phyloP scores from a whole-genome alignment of 129 eudicot genomes.

The Arctium lappa region DNA sequence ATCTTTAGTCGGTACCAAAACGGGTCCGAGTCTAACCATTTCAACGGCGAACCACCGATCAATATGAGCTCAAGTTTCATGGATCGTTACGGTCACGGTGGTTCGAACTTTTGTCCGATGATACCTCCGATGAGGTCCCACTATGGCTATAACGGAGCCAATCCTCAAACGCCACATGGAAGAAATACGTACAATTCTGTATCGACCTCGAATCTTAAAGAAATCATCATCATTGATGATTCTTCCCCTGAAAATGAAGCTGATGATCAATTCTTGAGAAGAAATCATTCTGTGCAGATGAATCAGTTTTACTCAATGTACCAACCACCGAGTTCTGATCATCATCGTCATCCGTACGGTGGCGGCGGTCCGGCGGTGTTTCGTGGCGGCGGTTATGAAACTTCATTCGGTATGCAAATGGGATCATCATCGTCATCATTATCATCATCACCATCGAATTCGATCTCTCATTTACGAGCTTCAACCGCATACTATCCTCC shows the following conservation, averaged over 20 bases:
- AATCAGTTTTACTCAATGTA: constrained; percentile 24
- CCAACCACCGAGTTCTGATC: constrained; percentile 11
- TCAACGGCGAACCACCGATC: constrained; percentile 15
- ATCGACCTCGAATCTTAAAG: constrained; percentile 27
- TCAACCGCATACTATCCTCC: constrained; percentile 32
- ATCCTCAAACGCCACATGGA: constrained; percentile 6
- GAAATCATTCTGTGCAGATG: constrained; percentile 21
- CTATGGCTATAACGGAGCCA: constrained; percentile 12
- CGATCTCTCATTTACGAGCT: constrained; percentile 36
- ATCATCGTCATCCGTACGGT: not conserved
- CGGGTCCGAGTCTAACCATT: constrained; percentile 15
- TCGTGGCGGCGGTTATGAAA: constrained; percentile 33
- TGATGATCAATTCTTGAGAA: constrained; percentile 18
- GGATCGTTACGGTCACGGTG: constrained; percentile 10
- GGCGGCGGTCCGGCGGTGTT: constrained; percentile 24
- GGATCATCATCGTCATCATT: constrained; percentile 19
- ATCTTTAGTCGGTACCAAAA: constrained; percentile 25
- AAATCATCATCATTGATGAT: constrained; percentile 49
- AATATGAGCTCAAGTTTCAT: constrained; percentile 24
- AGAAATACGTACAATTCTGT: constrained; percentile 8
- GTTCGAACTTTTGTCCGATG: not conserved
- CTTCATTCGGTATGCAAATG: constrained; percentile 31
- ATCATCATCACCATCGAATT: constrained; percentile 23
- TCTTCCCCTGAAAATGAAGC: constrained; percentile 23
- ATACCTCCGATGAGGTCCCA: constrained; percentile 11